Percentiles rank a stretch among this genome's conserved stretches.
Conservation (phyloP, 2,329 filamentous ascomycete genomes). For the Fusarium setosum region DNA sequence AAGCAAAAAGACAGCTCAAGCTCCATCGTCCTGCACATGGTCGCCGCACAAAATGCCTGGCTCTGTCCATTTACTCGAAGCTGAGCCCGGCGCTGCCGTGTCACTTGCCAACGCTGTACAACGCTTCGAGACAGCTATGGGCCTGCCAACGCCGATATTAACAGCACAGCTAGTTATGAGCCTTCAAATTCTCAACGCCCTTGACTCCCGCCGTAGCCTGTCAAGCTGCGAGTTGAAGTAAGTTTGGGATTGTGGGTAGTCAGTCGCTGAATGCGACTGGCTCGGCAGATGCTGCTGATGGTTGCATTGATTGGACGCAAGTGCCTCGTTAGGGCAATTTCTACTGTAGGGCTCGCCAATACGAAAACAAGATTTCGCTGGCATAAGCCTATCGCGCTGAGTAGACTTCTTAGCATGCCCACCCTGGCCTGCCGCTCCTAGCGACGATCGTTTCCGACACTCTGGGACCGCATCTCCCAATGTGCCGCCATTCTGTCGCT, state of each 20-base stretch:
- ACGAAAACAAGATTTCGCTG: constrained; percentile 11
- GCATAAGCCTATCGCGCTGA: neutral
- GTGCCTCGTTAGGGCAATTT: constrained; percentile 11
- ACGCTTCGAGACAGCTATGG: neutral
- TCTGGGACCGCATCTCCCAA: neutral
- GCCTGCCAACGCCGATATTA: constrained; percentile 2
- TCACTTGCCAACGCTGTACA: constrained; percentile 3
- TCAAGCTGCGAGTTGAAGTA: constrained; percentile 2
- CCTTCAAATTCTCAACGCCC: neutral
- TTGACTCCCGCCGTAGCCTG: neutral
- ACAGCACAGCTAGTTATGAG: neutral
- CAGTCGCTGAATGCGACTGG: constrained; percentile 30
- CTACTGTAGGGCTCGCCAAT: neutral
- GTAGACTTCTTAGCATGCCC: neutral
- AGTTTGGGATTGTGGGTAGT: constrained; percentile 7
- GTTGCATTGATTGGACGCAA: constrained; percentile 27
- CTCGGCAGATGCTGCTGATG: constrained; percentile 24
- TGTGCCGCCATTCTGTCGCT: neutral
- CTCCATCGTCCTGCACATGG: constrained; percentile 4
- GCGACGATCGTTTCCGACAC: constrained; percentile 12
- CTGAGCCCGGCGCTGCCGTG: neutral
- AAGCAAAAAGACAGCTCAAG: constrained; percentile 4
- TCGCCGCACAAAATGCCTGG: neutral
- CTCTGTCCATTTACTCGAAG: constrained; percentile 3
- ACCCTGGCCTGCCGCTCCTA: neutral